Evolutionary conservation across 73 alveolate genomes (phyloP), one percentile per base, ranked within the genome.

Genomic region (Symbiodinium pilosum): DNA sequence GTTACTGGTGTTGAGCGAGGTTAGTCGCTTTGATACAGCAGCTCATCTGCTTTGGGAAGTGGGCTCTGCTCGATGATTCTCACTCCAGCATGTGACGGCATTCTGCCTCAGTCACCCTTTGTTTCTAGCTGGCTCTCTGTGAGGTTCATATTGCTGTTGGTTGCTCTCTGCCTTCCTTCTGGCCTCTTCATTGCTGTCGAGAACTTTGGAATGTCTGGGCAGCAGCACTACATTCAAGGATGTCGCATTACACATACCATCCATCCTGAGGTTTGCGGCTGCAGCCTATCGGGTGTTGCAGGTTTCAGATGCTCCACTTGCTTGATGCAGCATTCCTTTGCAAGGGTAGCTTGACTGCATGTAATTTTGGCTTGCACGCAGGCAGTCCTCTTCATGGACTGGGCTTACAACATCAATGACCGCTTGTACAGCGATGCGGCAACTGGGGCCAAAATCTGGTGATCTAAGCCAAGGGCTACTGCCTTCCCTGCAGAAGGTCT

Each of bases 341-440:
- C 20, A 52, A 52, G 69, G 69, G 69, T 20, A 52, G 69, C 28
- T 52, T 52, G 9, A 9, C 69, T 9, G 69, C 20, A n/a, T n/a
- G n/a, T n/a, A n/a, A n/a, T n/a, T n/a, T n/a, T n/a, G 54, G 56
- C 12, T 18, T 3, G 59, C 52, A 4, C 68, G 18, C 43, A 88
- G 95, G 95, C 95, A 18, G 96, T 68, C 64, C 88, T 91, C 54
- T 69, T 91, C 88, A 91, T 91, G 64, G 96, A 91, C 34, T 51
- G 71, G 24, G 96, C 96, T n/a, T 91, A 68, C 87, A n/a, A 68
- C 41, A 20, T 91, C 73, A 91, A 91, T 32, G 96, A 91, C 54
- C 75, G 87, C 30, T 73, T 68, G 41, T 91, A 91, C 40, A 64
- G 51, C n/a, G 44, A 41, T 8, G 96, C 96, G 0, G 96, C 41